Percentiles rank a stretch among this genome's conserved stretches.
phyloP scores from a whole-genome alignment of 768 basidiomycete genomes.

The Suillus subaureus region DNA sequence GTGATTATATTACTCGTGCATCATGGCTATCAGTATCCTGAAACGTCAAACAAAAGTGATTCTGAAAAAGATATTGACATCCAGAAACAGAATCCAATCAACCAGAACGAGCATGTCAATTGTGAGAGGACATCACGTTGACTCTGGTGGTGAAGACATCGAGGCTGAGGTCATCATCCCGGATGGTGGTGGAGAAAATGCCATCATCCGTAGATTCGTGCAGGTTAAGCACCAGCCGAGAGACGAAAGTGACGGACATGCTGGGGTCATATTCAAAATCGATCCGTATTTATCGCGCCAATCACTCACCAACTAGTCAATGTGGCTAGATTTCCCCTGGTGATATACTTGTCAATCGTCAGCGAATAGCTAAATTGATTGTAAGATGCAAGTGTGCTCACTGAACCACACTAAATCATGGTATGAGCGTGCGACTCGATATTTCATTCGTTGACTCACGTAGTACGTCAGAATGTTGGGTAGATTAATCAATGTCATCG shows the following conservation, averaged over 20 bases:
- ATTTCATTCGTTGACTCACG: not conserved
- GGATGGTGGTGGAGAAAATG: conserved; percentile 3
- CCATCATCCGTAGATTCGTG: conserved; percentile 37
- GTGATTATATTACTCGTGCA: not conserved
- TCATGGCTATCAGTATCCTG: too few relatives aligned
- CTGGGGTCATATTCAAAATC: conserved; percentile 25
- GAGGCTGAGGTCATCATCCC: not conserved
- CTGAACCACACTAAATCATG: not conserved
- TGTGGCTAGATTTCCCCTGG: conserved; percentile 50
- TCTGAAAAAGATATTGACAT: not conserved
- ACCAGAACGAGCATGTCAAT: not conserved
- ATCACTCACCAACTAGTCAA: conserved; percentile 49
- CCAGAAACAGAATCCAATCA: not conserved
- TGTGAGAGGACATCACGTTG: not conserved
- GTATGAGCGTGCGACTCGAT: not conserved
- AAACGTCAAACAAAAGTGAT: not conserved
- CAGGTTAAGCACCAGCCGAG: conserved; percentile 58
- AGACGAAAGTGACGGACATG: conserved; percentile 54
- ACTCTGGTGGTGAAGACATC: not conserved
- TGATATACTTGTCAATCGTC: conserved; percentile 37
- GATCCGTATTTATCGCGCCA: not conserved
- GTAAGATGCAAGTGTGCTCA: not conserved
- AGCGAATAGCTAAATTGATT: not conserved
- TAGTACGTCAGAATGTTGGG: not conserved
- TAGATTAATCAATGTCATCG: not conserved